Percentiles rank a stretch among this genome's conserved stretches.
phyloP scores from a whole-genome alignment of 2,329 filamentous ascomycete species.

The Sarocladium brachiariae region DNA sequence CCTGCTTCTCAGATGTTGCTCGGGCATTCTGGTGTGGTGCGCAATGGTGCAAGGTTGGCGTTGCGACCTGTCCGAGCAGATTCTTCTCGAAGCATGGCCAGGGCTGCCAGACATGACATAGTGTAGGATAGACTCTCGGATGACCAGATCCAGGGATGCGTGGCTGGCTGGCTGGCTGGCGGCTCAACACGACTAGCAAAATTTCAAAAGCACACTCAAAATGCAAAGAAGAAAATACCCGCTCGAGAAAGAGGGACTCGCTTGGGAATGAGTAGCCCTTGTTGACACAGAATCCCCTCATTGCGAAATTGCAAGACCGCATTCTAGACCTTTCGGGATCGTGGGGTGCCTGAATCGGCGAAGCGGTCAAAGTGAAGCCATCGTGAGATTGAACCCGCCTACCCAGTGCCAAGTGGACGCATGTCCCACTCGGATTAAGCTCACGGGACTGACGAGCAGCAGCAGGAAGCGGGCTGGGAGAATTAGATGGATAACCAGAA shows the following conservation, averaged over 20 bases:
- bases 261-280: not conserved
- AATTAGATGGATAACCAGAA: not conserved
- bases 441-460: constrained; percentile 4
- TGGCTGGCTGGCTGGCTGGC: not conserved
- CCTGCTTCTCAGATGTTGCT: no score
- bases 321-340: constrained; percentile 7
- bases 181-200: no score
- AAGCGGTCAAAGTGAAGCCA: constrained; percentile 8
- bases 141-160: no score
- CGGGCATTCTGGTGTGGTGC: no score
- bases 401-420: not conserved
- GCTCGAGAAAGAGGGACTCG: not conserved
- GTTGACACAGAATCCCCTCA: not conserved
- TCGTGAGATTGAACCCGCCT: constrained; percentile 3
- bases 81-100: constrained; percentile 6
- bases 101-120: no score
- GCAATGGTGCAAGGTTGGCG: no score
- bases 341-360: constrained; percentile 3
- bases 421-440: constrained; percentile 4
- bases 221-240: no score
- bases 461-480: no score
- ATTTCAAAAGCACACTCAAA: no score
- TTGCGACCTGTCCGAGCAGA: constrained; percentile 2
- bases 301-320: constrained; percentile 4
- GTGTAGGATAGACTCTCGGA: no score